These are phyloP conservation scores for Lepiota venenata DNA, from an alignment of 768 basidiomycete genomes.

Conservation along the genomic window DNA sequence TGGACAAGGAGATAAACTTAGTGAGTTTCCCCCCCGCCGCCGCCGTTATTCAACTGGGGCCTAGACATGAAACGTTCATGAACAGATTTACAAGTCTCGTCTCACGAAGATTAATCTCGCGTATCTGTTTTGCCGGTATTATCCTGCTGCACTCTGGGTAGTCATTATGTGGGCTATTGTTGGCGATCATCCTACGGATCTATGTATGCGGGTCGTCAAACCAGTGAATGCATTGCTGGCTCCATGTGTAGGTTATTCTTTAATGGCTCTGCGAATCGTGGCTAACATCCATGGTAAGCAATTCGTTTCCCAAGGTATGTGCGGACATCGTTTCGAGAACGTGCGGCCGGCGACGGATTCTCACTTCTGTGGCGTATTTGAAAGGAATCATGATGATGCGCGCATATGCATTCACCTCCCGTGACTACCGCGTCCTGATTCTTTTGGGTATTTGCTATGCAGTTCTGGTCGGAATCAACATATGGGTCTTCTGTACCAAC, in stretches of 20 bases:
- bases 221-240: conserved; percentile 29
- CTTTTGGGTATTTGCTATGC: conserved; percentile 28
- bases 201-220: conserved; percentile 27
- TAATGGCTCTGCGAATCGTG: not conserved
- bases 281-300: conserved; percentile 25
- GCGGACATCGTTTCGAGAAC: not conserved
- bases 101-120: conserved; percentile 37
- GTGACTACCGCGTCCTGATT: conserved; percentile 24
- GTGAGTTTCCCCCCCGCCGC: conserved; percentile 20
- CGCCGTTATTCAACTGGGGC: not conserved
- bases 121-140: conserved; percentile 42
- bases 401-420: conserved; percentile 39
- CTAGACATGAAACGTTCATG: not conserved
- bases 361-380: not conserved
- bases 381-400: conserved; percentile 42
- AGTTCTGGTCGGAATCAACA: conserved; percentile 27
- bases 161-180: conserved; percentile 34
- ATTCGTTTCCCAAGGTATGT: conserved; percentile 36
- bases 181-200: conserved; percentile 26
- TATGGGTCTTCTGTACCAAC: conserved; percentile 34
- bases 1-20: conserved; percentile 29
- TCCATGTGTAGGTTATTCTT: conserved; percentile 26
- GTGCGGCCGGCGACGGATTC: not conserved
- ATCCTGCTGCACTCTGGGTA: conserved; percentile 34
- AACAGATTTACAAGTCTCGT: conserved; percentile 29